phyloP scores from a whole-genome alignment of 139 green algal genomes.

The Tetradesmus lagerheimii region DNA sequence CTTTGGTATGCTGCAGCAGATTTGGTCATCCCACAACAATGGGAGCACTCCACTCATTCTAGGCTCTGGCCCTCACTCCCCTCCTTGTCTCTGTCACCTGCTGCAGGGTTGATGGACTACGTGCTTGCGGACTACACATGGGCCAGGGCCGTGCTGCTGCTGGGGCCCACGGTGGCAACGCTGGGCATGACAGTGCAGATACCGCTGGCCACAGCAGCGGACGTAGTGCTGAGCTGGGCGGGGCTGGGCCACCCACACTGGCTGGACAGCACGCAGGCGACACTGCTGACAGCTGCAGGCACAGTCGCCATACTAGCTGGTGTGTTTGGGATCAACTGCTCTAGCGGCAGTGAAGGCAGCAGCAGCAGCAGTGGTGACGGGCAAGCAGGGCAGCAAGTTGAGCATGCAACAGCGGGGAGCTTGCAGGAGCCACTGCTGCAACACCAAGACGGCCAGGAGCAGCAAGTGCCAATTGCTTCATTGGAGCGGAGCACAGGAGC shows the following conservation, averaged over 20 bases:
- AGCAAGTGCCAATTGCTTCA: too few species aligned
- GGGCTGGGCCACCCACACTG: conserved; percentile 55
- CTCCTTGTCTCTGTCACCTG: conserved; percentile 41
- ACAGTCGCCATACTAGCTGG: conserved; percentile 19
- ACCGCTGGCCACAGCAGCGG: conserved; percentile 67
- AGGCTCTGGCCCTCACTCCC: too few species aligned
- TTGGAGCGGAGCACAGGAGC: background rate
- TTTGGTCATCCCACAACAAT: too few species aligned
- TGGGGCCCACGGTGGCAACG: conserved; percentile 91
- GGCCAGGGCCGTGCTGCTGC: conserved; percentile 94
- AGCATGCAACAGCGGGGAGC: background rate
- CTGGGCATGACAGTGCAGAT: conserved; percentile 90
- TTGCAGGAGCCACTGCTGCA: background rate
- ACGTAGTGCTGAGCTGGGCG: conserved; percentile 48
- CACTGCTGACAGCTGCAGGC: conserved; percentile 15
- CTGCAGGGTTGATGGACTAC: conserved; percentile 91
- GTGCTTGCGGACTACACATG: conserved; percentile 98
- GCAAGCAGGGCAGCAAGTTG: background rate
- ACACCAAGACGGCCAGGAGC: background rate
- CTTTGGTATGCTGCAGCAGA: too few species aligned
- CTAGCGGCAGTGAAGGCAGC: background rate
- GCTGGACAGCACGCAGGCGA: conserved; percentile 4
- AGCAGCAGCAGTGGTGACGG: background rate
- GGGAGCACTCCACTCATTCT: too few species aligned
- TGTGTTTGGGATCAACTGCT: conserved; percentile 29